Conservation (phyloP, 805 yeast species). For the Candida verbasci region DNA sequence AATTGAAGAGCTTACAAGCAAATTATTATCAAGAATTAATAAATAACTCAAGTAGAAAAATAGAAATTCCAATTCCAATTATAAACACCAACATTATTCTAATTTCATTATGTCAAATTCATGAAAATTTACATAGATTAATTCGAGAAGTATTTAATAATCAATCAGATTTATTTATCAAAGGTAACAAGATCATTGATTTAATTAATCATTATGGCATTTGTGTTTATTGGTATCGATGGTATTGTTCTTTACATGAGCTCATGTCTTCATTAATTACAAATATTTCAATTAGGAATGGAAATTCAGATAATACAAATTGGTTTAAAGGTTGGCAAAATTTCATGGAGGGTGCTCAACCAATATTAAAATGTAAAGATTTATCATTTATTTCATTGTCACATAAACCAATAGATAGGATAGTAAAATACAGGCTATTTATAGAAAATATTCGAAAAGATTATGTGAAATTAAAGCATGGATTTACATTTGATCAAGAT, state of each 20-base stretch:
- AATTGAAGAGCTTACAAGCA: slow-evolving; percentile 39
- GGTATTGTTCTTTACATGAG: slow-evolving; percentile 23
- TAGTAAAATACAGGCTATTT: slow-evolving; percentile 48
- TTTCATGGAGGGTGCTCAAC: slow-evolving; percentile 41
- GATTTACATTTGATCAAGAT: neutral
- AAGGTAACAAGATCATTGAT: slow-evolving; percentile 1
- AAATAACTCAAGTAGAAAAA: slow-evolving; percentile 13
- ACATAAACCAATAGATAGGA: slow-evolving; percentile 50
- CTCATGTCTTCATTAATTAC: slow-evolving; percentile 23
- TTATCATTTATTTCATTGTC: slow-evolving; percentile 50
- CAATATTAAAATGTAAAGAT: slow-evolving; percentile 33
- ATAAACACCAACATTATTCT: slow-evolving; percentile 7
- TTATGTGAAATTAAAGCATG: slow-evolving; percentile 13
- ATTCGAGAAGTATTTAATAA: neutral
- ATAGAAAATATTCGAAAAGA: slow-evolving; percentile 27
- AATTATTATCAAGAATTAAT: slow-evolving; percentile 40
- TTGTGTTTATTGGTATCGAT: slow-evolving; percentile 17
- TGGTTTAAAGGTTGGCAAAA: slow-evolving; percentile 30
- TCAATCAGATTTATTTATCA: neutral
- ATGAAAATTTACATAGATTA: slow-evolving; percentile 22
- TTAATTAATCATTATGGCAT: slow-evolving; percentile 11
- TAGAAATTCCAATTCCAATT: slow-evolving; percentile 25
- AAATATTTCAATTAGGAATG: neutral
- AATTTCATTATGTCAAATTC: slow-evolving; percentile 17
- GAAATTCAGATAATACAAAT: neutral